Conservation (phyloP, 305 asterid species). For the Plantago lanceolata region DNA sequence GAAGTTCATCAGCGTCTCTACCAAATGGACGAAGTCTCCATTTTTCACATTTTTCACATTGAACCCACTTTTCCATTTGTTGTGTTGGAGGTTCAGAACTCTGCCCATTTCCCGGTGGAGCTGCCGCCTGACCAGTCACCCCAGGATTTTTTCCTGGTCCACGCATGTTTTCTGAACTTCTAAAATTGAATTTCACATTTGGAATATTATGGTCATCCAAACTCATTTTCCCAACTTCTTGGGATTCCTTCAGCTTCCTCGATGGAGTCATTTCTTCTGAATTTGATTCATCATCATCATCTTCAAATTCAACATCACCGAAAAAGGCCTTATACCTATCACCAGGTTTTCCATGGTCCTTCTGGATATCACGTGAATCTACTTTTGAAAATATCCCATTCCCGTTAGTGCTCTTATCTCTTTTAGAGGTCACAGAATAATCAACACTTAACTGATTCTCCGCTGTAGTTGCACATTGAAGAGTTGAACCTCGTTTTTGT, state of each 20-base stretch:
- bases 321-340: constrained; percentile 48
- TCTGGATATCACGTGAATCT: constrained; percentile 40
- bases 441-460: constrained; percentile 36
- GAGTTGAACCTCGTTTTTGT: constrained; percentile 30
- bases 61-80: constrained; percentile 96
- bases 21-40: constrained; percentile 97
- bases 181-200: constrained; percentile 43
- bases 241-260: constrained; percentile 35
- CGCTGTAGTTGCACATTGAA: not conserved
- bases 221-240: constrained; percentile 31
- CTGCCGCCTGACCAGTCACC: constrained; percentile 35
- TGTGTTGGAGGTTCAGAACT: constrained; percentile 49
- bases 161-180: constrained; percentile 36
- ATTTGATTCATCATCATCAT: constrained; percentile 43
- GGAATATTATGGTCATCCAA: constrained; percentile 32
- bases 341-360: constrained; percentile 43
- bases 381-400: constrained; percentile 32
- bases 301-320: constrained; percentile 51
- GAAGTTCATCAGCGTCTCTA: constrained; percentile 71
- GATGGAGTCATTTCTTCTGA: constrained; percentile 42
- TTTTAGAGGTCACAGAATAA: constrained; percentile 45
- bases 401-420: constrained; percentile 43
- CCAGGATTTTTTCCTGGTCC: constrained; percentile 36
- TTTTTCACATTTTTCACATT: constrained; percentile 73
- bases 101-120: constrained; percentile 37